Evolutionary conservation across 1,139 yeast species (phyloP).

Genomic region (Wickerhamiella infanticola): DNA sequence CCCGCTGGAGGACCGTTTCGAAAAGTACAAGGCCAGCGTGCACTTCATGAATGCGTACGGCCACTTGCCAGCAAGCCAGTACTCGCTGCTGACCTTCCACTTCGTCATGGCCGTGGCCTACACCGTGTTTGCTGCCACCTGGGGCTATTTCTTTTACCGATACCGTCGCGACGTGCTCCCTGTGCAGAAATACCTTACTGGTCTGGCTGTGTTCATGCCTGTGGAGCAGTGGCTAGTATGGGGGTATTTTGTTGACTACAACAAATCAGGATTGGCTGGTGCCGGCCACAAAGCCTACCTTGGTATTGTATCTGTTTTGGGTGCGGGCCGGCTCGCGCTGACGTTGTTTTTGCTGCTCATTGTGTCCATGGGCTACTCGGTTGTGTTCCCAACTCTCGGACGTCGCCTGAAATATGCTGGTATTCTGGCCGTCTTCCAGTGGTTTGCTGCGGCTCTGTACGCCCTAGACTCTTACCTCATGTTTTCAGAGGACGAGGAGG

Average conservation of each 20-base stretch:
- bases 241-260: conserved; percentile 80
- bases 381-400: conserved; percentile 69
- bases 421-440: conserved; percentile 58
- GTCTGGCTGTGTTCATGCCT: conserved; percentile 68
- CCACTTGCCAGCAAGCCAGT: conserved; percentile 72
- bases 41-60: conserved; percentile 89
- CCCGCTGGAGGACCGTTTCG: conserved; percentile 23
- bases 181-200: conserved; percentile 78
- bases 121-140: conserved; percentile 63
- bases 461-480: conserved; percentile 48
- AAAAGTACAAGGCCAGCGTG: conserved; percentile 45
- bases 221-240: conserved; percentile 77
- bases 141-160: conserved; percentile 73
- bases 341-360: conserved; percentile 76
- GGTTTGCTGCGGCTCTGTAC: conserved; percentile 49
- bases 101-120: conserved; percentile 77
- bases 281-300: conserved; percentile 61
- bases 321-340: conserved; percentile 70
- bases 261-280: conserved; percentile 38
- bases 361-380: conserved; percentile 87
- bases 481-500: conserved; percentile 32
- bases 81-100: conserved; percentile 79
- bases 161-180: conserved; percentile 81
- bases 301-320: conserved; percentile 60
- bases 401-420: conserved; percentile 68